Evolutionary conservation across 257 asterid species (phyloP).

Genomic region (Perilla frutescens): DNA sequence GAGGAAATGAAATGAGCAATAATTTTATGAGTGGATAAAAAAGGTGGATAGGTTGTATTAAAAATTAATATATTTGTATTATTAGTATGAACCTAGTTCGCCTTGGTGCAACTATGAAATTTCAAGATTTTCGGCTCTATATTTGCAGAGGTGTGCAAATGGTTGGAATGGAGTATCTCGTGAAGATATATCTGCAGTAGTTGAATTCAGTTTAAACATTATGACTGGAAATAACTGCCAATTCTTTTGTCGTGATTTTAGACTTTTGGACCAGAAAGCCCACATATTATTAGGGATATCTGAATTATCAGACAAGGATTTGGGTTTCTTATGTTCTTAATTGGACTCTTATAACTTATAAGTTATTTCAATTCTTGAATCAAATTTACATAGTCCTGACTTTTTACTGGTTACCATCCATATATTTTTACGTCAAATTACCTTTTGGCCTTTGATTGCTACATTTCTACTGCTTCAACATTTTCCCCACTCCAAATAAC

Average conservation of each 20-base stretch:
- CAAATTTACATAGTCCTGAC: background rate
- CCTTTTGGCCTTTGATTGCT: constrained; percentile 7
- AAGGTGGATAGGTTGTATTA: no score
- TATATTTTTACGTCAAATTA: constrained; percentile 18
- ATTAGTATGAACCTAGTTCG: no score
- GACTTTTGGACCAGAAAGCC: background rate
- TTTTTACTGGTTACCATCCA: background rate
- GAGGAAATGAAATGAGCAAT: no score
- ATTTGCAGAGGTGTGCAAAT: no score
- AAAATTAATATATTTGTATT: no score
- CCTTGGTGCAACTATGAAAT: no score
- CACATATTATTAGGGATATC: background rate
- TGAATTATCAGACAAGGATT: background rate
- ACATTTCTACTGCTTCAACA: background rate
- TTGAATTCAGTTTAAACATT: background rate
- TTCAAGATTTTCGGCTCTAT: no score
- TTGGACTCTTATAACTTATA: background rate
- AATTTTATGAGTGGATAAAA: no score
- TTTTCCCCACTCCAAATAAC: constrained; percentile 14
- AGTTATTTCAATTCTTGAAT: background rate
- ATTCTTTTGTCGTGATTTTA: background rate
- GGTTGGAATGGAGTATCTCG: no score
- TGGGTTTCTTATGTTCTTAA: constrained; percentile 1
- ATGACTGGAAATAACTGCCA: background rate
- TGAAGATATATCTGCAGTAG: no score